These are phyloP conservation scores for Clausena lansium DNA, from an alignment of 345 rosid genomes.

Conservation along the genomic window DNA sequence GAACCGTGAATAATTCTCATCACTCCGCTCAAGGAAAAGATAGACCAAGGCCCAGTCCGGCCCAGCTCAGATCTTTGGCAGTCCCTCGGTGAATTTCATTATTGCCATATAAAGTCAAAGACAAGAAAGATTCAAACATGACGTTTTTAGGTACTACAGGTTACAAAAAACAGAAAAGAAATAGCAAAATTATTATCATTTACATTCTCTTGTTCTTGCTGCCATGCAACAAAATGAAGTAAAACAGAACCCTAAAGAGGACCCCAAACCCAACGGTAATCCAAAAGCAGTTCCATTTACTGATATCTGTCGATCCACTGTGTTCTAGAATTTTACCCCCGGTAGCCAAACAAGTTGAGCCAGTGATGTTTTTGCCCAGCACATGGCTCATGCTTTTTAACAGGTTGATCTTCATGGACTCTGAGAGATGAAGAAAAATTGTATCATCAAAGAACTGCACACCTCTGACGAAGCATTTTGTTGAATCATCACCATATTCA, in stretches of 20 bases:
- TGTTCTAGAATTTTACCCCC: constrained; percentile 56
- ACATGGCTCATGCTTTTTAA: constrained; percentile 52
- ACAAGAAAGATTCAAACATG: no score
- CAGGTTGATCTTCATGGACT: constrained; percentile 43
- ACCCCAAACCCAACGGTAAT: constrained; percentile 85
- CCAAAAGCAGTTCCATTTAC: constrained; percentile 88
- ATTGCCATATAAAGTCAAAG: no score
- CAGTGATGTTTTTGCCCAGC: constrained; percentile 57
- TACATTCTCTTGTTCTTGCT: constrained; percentile 84
- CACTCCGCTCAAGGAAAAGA: no score
- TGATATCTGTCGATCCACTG: constrained; percentile 66
- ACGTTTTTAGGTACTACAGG: no score
- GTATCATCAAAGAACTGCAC: constrained; percentile 79
- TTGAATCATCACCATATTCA: constrained; percentile 51
- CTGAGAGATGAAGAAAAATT: constrained; percentile 40
- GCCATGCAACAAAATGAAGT: constrained; percentile 63
- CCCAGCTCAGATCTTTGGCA: no score
- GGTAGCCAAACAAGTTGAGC: constrained; percentile 70
- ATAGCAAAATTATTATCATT: no score
- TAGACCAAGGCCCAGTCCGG: no score
- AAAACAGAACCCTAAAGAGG: constrained; percentile 79
- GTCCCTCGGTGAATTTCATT: no score
- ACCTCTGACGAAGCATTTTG: constrained; percentile 67
- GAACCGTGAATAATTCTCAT: no score
- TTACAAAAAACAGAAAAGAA: no score